Evolutionary conservation across 2,329 filamentous ascomycete genomes (phyloP).

Genomic region (Xylaria sp.): DNA sequence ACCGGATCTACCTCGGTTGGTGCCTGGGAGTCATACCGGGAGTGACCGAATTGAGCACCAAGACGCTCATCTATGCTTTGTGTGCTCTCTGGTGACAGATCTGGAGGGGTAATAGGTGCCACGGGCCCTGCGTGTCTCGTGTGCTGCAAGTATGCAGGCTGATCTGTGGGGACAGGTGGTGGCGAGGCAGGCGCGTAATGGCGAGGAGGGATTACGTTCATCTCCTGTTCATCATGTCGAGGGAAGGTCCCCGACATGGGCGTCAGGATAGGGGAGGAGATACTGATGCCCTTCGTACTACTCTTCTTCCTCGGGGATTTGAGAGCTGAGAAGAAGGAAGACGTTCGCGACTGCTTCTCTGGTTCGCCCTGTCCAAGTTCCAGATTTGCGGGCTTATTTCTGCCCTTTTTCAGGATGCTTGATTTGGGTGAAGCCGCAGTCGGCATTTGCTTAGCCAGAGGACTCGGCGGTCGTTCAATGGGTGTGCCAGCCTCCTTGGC

Average conservation of each 20-base stretch:
- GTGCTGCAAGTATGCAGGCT: slow-evolving; percentile 46
- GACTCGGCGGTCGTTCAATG: slow-evolving; percentile 51
- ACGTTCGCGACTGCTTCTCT: slow-evolving; percentile 62
- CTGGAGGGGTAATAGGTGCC: slow-evolving; percentile 53
- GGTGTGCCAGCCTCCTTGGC: slow-evolving; percentile 63
- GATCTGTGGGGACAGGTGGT: slow-evolving; percentile 59
- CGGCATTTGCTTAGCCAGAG: slow-evolving; percentile 43
- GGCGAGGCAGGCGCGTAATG: slow-evolving; percentile 64
- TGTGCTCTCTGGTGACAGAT: slow-evolving; percentile 54
- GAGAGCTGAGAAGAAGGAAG: slow-evolving; percentile 65
- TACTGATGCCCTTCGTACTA: slow-evolving; percentile 56
- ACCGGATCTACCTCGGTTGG: slow-evolving; percentile 54
- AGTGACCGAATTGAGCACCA: slow-evolving; percentile 48
- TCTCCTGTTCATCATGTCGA: slow-evolving; percentile 59
- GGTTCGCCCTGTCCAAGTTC: slow-evolving; percentile 49
- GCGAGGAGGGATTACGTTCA: slow-evolving; percentile 62
- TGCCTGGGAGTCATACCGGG: slow-evolving; percentile 47
- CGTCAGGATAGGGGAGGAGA: slow-evolving; percentile 70
- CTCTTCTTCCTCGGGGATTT: slow-evolving; percentile 63
- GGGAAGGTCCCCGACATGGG: slow-evolving; percentile 66
- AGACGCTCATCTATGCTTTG: slow-evolving; percentile 64
- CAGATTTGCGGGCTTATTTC: slow-evolving; percentile 45
- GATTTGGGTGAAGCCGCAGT: slow-evolving; percentile 47
- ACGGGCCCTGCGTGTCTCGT: slow-evolving; percentile 40
- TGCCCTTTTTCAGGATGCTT: slow-evolving; percentile 51